Evolutionary conservation across 2,329 filamentous ascomycete genomes (phyloP).

Genomic region (Verticillium albo-atrum): DNA sequence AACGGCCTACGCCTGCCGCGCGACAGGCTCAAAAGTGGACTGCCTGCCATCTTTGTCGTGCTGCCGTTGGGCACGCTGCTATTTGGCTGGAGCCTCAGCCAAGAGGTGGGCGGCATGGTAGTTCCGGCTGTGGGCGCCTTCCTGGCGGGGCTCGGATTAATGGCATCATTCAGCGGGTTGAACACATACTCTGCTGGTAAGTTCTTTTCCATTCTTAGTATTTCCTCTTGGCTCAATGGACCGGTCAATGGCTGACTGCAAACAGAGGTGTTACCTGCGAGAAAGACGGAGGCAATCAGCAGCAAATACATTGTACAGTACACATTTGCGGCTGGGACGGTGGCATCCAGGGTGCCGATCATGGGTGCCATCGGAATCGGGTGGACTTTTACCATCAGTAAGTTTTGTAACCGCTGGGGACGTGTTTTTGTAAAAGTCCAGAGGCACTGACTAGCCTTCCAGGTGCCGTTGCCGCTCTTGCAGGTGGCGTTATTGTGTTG

Average conservation of each 20-base stretch:
- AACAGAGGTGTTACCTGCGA: constrained; percentile 11
- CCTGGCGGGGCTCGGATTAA: constrained; percentile 25
- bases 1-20: constrained; percentile 23
- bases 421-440: background rate
- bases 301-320: constrained; percentile 15
- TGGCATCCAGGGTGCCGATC: constrained; percentile 47
- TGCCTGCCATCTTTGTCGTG: constrained; percentile 22
- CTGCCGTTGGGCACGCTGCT: constrained; percentile 24
- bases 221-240: background rate
- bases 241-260: background rate
- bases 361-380: constrained; percentile 45
- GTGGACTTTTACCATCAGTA: constrained; percentile 43
- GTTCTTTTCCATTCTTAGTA: background rate
- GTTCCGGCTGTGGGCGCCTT: constrained; percentile 28
- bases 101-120: constrained; percentile 25
- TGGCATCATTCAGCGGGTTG: constrained; percentile 30
- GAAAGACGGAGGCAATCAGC: constrained; percentile 11
- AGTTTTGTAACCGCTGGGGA: background rate
- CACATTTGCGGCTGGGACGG: constrained; percentile 31
- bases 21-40: constrained; percentile 25
- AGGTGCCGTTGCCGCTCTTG: constrained; percentile 5
- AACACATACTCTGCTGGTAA: constrained; percentile 34
- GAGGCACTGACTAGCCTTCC: background rate
- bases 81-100: constrained; percentile 30
- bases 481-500: background rate